These are phyloP conservation scores for Teunomyces stri DNA, from an alignment of 805 yeast genomes.

Conservation along the genomic window DNA sequence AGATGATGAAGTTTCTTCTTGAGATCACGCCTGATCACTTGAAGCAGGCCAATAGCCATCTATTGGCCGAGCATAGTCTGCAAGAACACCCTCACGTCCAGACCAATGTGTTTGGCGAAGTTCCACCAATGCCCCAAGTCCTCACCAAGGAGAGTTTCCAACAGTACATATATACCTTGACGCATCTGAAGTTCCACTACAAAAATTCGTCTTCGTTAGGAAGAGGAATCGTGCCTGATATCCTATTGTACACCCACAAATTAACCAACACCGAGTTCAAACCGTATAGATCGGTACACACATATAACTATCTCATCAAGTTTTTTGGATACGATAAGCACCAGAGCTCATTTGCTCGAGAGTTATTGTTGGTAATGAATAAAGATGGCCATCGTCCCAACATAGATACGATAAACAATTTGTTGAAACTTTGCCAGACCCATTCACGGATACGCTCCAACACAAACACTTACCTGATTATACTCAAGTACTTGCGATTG, in stretches of 20 bases:
- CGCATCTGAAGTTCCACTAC: conserved; percentile 33
- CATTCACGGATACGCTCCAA: conserved; percentile 33
- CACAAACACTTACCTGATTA: conserved; percentile 30
- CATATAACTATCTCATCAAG: conserved; percentile 39
- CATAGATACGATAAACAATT: conserved; percentile 37
- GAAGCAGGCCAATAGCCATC: conserved; percentile 15
- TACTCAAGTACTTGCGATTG: conserved; percentile 30
- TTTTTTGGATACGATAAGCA: conserved; percentile 40
- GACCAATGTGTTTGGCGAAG: conserved; percentile 20
- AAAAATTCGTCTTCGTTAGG: conserved; percentile 31
- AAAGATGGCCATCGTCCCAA: conserved; percentile 41
- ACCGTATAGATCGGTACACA: conserved; percentile 29
- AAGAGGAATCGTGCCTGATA: conserved; percentile 36
- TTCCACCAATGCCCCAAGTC: conserved; percentile 32
- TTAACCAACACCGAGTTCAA: conserved; percentile 29
- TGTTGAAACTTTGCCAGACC: conserved; percentile 28
- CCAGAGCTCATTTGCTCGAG: conserved; percentile 41
- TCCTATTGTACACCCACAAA: conserved; percentile 37
- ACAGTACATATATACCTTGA: conserved; percentile 34
- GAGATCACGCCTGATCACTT: conserved; percentile 30
- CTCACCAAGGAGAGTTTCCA: conserved; percentile 28
- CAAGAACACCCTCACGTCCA: conserved; percentile 11
- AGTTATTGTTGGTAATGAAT: conserved; percentile 38
- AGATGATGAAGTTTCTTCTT: conserved; percentile 32
- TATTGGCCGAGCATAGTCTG: conserved; percentile 19